Conservation (phyloP, 73 alveolate genomes). For the Uronychia setigera region DNA sequence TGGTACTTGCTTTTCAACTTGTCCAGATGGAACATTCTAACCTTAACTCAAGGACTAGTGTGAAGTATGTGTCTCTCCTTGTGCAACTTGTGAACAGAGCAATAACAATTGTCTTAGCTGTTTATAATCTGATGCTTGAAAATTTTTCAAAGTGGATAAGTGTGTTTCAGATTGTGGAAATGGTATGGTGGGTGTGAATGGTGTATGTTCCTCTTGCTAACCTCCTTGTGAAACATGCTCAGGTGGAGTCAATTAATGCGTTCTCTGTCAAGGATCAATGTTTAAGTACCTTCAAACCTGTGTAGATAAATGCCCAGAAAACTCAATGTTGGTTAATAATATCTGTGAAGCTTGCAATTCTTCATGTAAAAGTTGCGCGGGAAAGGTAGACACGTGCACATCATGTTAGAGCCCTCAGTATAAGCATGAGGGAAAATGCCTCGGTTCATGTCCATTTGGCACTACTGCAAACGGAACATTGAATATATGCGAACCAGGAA, state of each 20-base stretch:
- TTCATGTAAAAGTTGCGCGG: not conserved
- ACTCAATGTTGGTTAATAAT: not conserved
- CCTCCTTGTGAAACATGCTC: not conserved
- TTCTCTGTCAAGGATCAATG: not conserved
- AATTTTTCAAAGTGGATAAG: not conserved
- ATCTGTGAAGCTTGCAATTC: not conserved
- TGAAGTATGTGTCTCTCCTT: not conserved
- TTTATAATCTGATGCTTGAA: not conserved
- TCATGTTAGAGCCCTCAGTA: not conserved
- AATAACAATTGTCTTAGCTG: not conserved
- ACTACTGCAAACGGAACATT: not conserved
- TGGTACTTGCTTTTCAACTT: not conserved
- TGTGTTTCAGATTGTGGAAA: not conserved
- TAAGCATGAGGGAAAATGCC: slow-evolving; percentile 15
- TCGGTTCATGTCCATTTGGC: slow-evolving; percentile 19
- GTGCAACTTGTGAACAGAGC: not conserved
- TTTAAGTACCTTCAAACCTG: not conserved
- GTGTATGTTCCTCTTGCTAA: not conserved
- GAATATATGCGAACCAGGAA: slow-evolving; percentile 6
- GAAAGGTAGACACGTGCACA: slow-evolving; percentile 5
- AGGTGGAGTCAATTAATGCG: not conserved
- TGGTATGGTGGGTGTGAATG: not conserved
- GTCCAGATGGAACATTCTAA: not conserved
- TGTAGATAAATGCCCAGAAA: not conserved
- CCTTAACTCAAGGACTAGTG: not conserved